Base-by-base conservation (phyloP, 495 filamentous ascomycete genomes). In the Podospora appendiculata region DNA sequence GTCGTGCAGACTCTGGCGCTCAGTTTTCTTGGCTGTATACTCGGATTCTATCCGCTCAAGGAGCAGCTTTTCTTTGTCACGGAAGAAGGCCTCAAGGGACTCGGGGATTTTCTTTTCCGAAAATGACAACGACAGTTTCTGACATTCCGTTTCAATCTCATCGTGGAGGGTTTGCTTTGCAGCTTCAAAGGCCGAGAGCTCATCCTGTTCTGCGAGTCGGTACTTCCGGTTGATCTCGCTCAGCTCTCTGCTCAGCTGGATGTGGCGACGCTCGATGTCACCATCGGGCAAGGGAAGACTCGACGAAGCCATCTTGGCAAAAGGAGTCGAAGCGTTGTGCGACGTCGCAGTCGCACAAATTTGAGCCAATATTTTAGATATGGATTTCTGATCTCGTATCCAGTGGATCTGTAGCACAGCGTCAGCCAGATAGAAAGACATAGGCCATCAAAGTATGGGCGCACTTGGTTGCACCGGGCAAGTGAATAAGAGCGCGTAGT, bases 171-270 rank as follows among this genome's bases (percentile, higher is more conserved):
- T 25, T 25, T 25, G 25, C 46, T 34, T 36, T 11, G 38, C 43
- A 6, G 14, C 18, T 14, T 52, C 42, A 2, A 56, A 14, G 7
- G 45, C 54, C 7, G 8, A n/a, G 8, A 17, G 44, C 17, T 51
- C 54, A 17, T 47, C 14, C n/a, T 57, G 33, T 35, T 49, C 46
- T 5, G 16, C 8, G 16, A 14, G 33, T 4, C 49, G 17, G 18
- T 49, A 52, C 18, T 49, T 19, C 11, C 45, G 16, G n/a, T 49
- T 33, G 33, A 57, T 25, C 14, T 49, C 40, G 6, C 36, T 38
- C 8, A 45, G 41, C 14, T 57, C 50, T 34, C 19, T 45, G 16
- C 12, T 41, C 8, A 49, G 16, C 33, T 48, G 39, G 8, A 44
- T 16, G 19, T 53, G 34, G 18, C 41, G 50, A 14, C 32, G n/a